Evolutionary conservation across 352 stramenopile genomes (phyloP).

Genomic region (Globisporangium radiosum): DNA sequence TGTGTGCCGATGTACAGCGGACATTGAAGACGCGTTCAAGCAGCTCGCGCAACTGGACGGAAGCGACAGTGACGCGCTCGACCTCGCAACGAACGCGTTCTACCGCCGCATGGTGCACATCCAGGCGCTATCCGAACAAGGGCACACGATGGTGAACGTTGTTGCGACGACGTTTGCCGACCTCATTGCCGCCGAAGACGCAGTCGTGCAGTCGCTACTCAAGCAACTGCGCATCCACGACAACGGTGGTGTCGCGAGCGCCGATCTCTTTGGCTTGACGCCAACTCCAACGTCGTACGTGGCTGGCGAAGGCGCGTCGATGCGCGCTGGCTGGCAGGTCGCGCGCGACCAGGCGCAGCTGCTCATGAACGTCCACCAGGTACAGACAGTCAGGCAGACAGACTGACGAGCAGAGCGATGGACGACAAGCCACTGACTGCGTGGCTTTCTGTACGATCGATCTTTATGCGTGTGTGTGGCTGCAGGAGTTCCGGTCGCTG

Average conservation of each 20-base stretch:
- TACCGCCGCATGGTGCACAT: conserved; percentile 63
- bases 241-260: conserved; percentile 13
- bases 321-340: conserved; percentile 50
- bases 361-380: conserved; percentile 54
- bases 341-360: conserved; percentile 56
- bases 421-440: background rate
- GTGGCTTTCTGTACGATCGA: background rate
- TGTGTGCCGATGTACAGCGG: conserved; percentile 21
- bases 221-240: conserved; percentile 55
- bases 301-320: conserved; percentile 41
- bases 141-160: conserved; percentile 44
- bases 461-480: background rate
- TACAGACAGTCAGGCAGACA: conserved; percentile 10
- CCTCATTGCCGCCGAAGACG: conserved; percentile 50
- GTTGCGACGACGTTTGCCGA: conserved; percentile 50
- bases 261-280: conserved; percentile 35
- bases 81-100: conserved; percentile 54
- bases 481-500: conserved; percentile 69
- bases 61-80: conserved; percentile 31
- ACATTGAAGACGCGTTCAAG: conserved; percentile 72
- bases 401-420: background rate
- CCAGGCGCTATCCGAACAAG: conserved; percentile 60
- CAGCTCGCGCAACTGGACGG: conserved; percentile 42
- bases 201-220: conserved; percentile 41
- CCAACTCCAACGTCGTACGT: conserved; percentile 13